A percentile compares a stretch with the other conserved stretches of the same genome.
Evolutionary conservation across 2,329 filamentous ascomycete species (phyloP).

Genomic region (Epichloe elymi): DNA sequence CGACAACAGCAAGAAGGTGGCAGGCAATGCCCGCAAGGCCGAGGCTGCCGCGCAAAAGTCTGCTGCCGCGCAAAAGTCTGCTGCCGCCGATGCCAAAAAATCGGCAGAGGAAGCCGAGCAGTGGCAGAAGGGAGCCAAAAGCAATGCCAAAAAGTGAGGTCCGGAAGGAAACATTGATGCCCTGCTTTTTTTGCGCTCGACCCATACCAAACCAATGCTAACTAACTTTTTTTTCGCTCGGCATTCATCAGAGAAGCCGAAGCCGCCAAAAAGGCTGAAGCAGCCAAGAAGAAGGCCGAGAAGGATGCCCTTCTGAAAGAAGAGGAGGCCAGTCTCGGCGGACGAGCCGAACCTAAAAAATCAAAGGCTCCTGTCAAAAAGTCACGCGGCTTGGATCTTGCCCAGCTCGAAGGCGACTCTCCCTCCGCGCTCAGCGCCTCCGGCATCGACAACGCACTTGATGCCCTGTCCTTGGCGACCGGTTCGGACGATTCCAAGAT

Average conservation of each 20-base stretch:
- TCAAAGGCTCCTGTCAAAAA: conserved; percentile 57
- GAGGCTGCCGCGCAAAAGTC: conserved; percentile 73
- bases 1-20: conserved; percentile 79
- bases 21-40: conserved; percentile 85
- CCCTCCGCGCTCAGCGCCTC: conserved; percentile 59
- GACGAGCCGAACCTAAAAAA: conserved; percentile 49
- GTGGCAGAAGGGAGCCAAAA: conserved; percentile 81
- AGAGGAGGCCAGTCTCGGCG: conserved; percentile 57
- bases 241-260: conserved; percentile 21
- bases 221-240: conserved; percentile 4
- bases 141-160: conserved; percentile 69
- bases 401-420: conserved; percentile 54
- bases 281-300: conserved; percentile 86
- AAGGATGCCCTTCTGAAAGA: conserved; percentile 69
- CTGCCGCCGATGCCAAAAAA: conserved; percentile 54
- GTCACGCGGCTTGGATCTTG: conserved; percentile 59
- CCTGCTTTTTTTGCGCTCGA: too few relatives aligned
- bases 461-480: conserved; percentile 59
- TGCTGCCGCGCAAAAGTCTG: conserved; percentile 68
- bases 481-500: conserved; percentile 52
- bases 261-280: conserved; percentile 61
- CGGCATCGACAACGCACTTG: conserved; percentile 87
- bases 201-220: background rate
- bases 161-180: background rate
- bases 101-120: conserved; percentile 57